Conservation (phyloP, 2,329 filamentous ascomycete genomes). For the Cytospora mali region DNA sequence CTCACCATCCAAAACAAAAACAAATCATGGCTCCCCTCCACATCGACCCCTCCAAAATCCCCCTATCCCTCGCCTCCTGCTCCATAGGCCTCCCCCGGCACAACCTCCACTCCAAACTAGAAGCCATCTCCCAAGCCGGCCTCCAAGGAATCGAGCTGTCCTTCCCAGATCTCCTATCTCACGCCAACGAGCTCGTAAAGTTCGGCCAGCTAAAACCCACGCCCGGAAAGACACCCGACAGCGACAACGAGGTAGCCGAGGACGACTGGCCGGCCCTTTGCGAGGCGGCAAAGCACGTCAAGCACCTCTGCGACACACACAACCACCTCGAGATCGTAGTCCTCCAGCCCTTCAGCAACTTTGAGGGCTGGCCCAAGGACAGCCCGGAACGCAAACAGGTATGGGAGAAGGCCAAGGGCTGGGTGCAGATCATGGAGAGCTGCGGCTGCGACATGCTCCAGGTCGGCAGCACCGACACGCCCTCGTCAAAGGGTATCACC, state of each 20-base stretch:
- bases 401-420: constrained; percentile 64
- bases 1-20: not conserved
- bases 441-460: constrained; percentile 72
- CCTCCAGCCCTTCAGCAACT: constrained; percentile 75
- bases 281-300: constrained; percentile 56
- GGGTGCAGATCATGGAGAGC: constrained; percentile 72
- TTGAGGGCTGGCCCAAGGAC: constrained; percentile 70
- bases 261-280: constrained; percentile 63
- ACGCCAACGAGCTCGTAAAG: constrained; percentile 54
- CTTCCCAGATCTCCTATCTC: constrained; percentile 71
- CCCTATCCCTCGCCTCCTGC: constrained; percentile 57
- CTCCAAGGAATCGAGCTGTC: constrained; percentile 74
- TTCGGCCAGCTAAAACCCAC: constrained; percentile 3
- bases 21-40: constrained; percentile 1
- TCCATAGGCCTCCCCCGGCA: constrained; percentile 49
- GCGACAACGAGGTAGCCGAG: constrained; percentile 48
- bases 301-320: constrained; percentile 55
- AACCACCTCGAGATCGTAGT: constrained; percentile 63
- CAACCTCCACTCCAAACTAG: constrained; percentile 61
- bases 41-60: constrained; percentile 36
- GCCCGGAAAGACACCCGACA: not conserved
- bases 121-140: constrained; percentile 64
- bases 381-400: constrained; percentile 62
- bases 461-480: constrained; percentile 62
- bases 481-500: constrained; percentile 53